Evolutionary conservation across 768 basidiomycete genomes (phyloP), one percentile per base, ranked within the genome.

Genomic region (Collybia sordida): DNA sequence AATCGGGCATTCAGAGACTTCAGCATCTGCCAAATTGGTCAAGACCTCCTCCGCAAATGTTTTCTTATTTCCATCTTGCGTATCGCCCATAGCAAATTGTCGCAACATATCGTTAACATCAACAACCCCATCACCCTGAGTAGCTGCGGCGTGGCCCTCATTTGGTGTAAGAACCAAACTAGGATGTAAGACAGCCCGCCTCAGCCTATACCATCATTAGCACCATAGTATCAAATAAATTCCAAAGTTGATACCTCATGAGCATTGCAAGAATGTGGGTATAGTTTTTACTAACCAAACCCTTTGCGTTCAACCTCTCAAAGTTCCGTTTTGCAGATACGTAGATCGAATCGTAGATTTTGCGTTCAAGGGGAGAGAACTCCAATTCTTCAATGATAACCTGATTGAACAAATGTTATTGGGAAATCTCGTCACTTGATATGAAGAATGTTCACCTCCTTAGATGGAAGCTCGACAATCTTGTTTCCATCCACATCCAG

Each of bases 181-280:
- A 0, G 96, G 93, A 63, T 98, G 96, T 18, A 97, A 77, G 3
- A 97, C 94, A 7, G 94, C 94, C 48, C 93, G 92, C 25, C 96
- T 88, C 14, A 47, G 40, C 23, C 52, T 57, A 49, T 14, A 36
- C 31, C 6, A 19, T 15, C 43, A 9, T n/a, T 39, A 12, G 24
- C 17, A 3, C 2, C 15, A 44, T 23, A 19, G 47, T 36, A 49
- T n/a, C 5, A 9, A 36, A 47, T n/a, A 15, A 2, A 27, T 27
- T n/a, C n/a, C 25, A 15, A 23, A n/a, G 1, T 5, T 35, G 68
- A 79, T 48, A 93, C 93, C 86, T 81, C 91, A 96, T 96, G 24
- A 98, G 75, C 88, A 96, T 93, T 11, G 94, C 92, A 59, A 98
- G 79, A 63, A 94, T 92, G 64, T 91, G 83, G 17, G 90, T 88